Conservation (phyloP, 257 asterid species). For the Osmanthus fragrans region DNA sequence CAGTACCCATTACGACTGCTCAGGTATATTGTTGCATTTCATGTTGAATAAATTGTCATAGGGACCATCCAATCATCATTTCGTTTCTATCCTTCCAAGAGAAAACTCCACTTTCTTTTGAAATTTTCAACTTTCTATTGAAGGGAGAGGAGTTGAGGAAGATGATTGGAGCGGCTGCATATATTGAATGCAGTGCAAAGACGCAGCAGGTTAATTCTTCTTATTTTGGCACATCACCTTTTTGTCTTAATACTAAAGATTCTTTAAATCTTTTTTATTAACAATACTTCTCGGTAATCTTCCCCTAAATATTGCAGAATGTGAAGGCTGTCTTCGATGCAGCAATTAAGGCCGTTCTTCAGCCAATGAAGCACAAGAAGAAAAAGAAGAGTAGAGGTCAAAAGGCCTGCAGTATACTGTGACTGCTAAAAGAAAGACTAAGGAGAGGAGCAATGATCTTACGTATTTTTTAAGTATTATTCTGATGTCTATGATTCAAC, state of each 20-base stretch:
- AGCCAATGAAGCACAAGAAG: slow-evolving; percentile 55
- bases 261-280: neutral
- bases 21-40: slow-evolving; percentile 39
- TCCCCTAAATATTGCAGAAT: slow-evolving; percentile 39
- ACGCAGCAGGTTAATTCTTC: slow-evolving; percentile 62
- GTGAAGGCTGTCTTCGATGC: slow-evolving; percentile 61
- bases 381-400: slow-evolving; percentile 53
- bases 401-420: slow-evolving; percentile 65
- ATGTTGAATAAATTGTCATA: neutral
- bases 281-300: slow-evolving; percentile 9
- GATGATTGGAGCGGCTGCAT: slow-evolving; percentile 35
- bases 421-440: slow-evolving; percentile 22
- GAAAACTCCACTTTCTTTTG: neutral
- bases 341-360: slow-evolving; percentile 58
- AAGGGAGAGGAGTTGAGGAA: slow-evolving; percentile 37
- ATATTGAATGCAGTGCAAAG: slow-evolving; percentile 55
- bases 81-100: neutral
- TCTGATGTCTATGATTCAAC: slow-evolving; percentile 11
- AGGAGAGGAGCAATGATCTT: slow-evolving; percentile 6
- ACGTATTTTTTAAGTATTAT: slow-evolving; percentile 8
- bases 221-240: slow-evolving; percentile 11
- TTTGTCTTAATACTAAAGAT: neutral
- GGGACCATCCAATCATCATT: neutral
- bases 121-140: neutral
- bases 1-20: slow-evolving; percentile 53